These are phyloP conservation scores for Murraya paniculata DNA, from an alignment of 345 rosid species.

Conservation along the genomic window DNA sequence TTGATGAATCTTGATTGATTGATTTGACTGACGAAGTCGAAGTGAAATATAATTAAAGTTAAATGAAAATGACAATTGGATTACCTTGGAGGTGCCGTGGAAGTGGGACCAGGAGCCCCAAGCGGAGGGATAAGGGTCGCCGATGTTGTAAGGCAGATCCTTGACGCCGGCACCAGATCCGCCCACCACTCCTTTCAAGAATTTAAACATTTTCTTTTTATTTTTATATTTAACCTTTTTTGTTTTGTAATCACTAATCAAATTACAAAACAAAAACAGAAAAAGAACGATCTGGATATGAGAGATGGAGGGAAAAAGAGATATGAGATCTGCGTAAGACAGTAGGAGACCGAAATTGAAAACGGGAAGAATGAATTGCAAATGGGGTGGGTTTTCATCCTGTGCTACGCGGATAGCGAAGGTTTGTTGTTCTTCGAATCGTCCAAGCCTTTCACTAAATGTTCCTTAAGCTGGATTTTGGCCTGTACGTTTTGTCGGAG, in stretches of 20 bases:
- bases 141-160: slow-evolving; percentile 94
- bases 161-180: slow-evolving; percentile 95
- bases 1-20: neutral
- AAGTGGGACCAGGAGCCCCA: slow-evolving; percentile 97
- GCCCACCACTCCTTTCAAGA: slow-evolving; percentile 84
- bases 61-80: neutral
- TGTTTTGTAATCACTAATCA: neutral
- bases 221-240: neutral
- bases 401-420: neutral
- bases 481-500: neutral
- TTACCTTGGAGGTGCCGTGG: slow-evolving; percentile 91
- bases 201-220: slow-evolving; percentile 59
- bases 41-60: neutral
- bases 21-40: neutral
- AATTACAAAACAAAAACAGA: neutral
- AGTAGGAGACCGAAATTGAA: neutral
- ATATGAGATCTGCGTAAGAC: neutral
- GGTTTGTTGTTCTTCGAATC: neutral
- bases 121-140: slow-evolving; percentile 82
- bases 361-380: neutral
- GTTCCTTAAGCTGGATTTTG: neutral
- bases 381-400: neutral
- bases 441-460: neutral
- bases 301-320: neutral
- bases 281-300: neutral